Evolutionary conservation across 208 protist species (phyloP).

Genomic region (Leishmania gerbilli): DNA sequence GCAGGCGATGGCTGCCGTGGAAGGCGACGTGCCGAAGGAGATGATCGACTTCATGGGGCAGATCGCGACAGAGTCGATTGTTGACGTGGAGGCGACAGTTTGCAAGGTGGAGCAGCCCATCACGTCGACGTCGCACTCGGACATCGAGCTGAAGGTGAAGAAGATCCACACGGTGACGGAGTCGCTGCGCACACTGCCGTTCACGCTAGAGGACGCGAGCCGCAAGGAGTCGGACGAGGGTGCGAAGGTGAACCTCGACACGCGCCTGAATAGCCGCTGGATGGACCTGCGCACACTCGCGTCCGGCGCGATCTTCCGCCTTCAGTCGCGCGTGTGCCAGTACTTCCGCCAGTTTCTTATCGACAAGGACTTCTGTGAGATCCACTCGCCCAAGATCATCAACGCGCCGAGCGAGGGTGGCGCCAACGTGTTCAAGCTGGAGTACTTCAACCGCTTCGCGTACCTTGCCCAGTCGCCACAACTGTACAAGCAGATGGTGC

Average conservation of each 20-base stretch:
- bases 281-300: conserved; percentile 97
- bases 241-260: conserved; percentile 91
- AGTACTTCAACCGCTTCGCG: conserved; percentile 92
- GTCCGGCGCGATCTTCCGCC: conserved; percentile 96
- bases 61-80: conserved; percentile 87
- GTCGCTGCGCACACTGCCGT: conserved; percentile 86
- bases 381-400: conserved; percentile 99
- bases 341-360: conserved; percentile 97
- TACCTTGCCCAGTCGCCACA: conserved; percentile 99
- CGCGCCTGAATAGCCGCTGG: conserved; percentile 96
- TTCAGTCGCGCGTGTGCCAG: conserved; percentile 94
- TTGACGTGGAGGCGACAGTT: conserved; percentile 84
- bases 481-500: conserved; percentile 99
- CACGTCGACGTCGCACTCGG: conserved; percentile 71
- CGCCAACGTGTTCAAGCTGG: conserved; percentile 94
- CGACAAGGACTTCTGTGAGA: conserved; percentile 96
- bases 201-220: conserved; percentile 93
- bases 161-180: conserved; percentile 87
- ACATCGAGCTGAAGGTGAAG: conserved; percentile 80
- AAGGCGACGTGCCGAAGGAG: conserved; percentile 77
- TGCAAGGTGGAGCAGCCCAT: conserved; percentile 72
- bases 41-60: conserved; percentile 92
- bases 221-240: conserved; percentile 74
- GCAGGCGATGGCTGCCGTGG: conserved; percentile 85
- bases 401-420: conserved; percentile 96